Evolutionary conservation across 2,329 filamentous ascomycete species (phyloP).

Genomic region (Arthrobotrys sphaeroides): DNA sequence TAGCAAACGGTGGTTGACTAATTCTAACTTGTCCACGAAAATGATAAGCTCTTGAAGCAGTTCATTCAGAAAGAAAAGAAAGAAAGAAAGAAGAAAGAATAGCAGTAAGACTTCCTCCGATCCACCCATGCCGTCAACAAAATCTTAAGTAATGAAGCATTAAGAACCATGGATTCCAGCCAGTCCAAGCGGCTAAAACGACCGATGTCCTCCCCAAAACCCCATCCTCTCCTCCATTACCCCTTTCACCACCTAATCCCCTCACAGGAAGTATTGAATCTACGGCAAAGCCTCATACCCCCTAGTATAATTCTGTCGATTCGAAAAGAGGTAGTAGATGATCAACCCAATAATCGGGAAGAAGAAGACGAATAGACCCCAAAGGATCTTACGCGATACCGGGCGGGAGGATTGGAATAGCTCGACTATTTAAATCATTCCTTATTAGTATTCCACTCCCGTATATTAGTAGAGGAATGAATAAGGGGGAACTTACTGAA

Average conservation of each 20-base stretch:
- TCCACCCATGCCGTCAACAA: too few relatives aligned
- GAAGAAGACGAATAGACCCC: slow-evolving; percentile 72
- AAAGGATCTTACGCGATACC: slow-evolving; percentile 69
- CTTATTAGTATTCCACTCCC: not conserved
- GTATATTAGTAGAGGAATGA: not conserved
- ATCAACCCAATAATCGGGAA: slow-evolving; percentile 72
- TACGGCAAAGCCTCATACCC: slow-evolving; percentile 51
- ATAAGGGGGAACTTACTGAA: slow-evolving; percentile 65
- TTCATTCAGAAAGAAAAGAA: too few relatives aligned
- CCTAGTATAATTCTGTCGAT: slow-evolving; percentile 59
- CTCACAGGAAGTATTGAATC: not conserved
- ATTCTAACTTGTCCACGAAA: too few relatives aligned
- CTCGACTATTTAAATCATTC: slow-evolving; percentile 66
- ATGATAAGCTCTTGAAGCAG: too few relatives aligned
- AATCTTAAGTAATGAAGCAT: too few relatives aligned
- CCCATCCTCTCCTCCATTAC: not conserved
- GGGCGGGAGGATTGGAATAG: slow-evolving; percentile 72
- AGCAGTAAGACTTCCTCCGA: too few relatives aligned
- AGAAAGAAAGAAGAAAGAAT: too few relatives aligned
- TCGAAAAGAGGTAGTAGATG: slow-evolving; percentile 73
- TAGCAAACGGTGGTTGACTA: too few relatives aligned
- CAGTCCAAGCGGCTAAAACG: too few relatives aligned
- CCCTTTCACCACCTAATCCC: too few relatives aligned
- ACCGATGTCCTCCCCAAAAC: too few relatives aligned
- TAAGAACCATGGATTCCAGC: too few relatives aligned